phyloP scores from a whole-genome alignment of 2,329 filamentous ascomycete genomes.

The Nigrospora oryzae region DNA sequence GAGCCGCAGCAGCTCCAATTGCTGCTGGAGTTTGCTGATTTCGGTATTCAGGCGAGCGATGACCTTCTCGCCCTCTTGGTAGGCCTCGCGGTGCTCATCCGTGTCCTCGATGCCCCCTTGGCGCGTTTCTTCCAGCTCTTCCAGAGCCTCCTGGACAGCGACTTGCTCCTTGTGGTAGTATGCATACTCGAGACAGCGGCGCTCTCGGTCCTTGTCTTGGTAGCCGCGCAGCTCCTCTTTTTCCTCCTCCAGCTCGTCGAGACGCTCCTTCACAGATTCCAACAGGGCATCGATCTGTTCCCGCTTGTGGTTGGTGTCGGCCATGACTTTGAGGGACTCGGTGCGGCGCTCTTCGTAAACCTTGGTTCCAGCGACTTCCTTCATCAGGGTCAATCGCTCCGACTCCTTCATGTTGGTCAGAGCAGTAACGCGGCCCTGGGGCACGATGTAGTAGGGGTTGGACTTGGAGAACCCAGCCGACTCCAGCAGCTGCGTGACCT shows the following conservation, averaged over 20 bases:
- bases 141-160: slow-evolving; percentile 67
- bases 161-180: slow-evolving; percentile 86
- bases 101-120: slow-evolving; percentile 78
- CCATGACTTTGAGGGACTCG: slow-evolving; percentile 94
- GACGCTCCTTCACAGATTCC: slow-evolving; percentile 81
- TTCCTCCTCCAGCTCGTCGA: slow-evolving; percentile 88
- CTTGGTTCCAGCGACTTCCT: slow-evolving; percentile 96
- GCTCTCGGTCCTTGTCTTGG: slow-evolving; percentile 89
- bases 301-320: slow-evolving; percentile 90
- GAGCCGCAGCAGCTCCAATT: slow-evolving; percentile 75
- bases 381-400: slow-evolving; percentile 80
- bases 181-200: slow-evolving; percentile 87
- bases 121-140: slow-evolving; percentile 73
- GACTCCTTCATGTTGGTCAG: slow-evolving; percentile 98
- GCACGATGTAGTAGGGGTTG: slow-evolving; percentile 98
- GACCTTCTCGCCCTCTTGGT: slow-evolving; percentile 70
- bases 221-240: slow-evolving; percentile 92
- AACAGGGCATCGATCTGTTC: slow-evolving; percentile 90
- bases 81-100: slow-evolving; percentile 69
- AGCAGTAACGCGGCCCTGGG: slow-evolving; percentile 89
- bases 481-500: slow-evolving; percentile 92
- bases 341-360: slow-evolving; percentile 89
- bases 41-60: slow-evolving; percentile 70
- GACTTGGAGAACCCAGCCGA: slow-evolving; percentile 94
- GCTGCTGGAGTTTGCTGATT: slow-evolving; percentile 70